Conservation (phyloP, 2,329 filamentous ascomycete genomes). For the Microascus cirrosus region DNA sequence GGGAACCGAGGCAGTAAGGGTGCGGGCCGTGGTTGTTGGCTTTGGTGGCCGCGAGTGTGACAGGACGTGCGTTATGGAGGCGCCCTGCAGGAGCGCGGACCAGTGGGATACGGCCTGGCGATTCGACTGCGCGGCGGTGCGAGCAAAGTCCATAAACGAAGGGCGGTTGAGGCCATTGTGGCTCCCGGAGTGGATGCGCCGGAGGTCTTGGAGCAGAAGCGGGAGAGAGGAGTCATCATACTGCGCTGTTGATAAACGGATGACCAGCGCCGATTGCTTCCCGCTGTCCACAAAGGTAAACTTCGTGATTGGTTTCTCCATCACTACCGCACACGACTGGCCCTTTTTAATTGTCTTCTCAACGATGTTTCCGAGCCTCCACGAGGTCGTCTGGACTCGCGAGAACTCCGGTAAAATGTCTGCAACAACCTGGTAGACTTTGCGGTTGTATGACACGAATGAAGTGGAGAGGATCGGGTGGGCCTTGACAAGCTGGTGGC, state of each 20-base stretch:
- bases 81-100: conserved; percentile 29
- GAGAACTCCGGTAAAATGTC: background rate
- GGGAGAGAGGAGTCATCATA: conserved; percentile 34
- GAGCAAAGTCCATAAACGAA: conserved; percentile 35
- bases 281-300: conserved; percentile 38
- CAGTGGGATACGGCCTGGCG: conserved; percentile 26
- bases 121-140: conserved; percentile 24
- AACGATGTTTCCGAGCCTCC: conserved; percentile 24
- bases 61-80: conserved; percentile 33
- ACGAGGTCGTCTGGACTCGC: conserved; percentile 24
- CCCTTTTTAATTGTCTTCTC: conserved; percentile 31
- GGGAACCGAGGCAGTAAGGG: conserved; percentile 25
- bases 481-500: conserved; percentile 27
- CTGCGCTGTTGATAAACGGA: conserved; percentile 37
- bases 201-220: conserved; percentile 35
- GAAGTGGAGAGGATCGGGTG: conserved; percentile 44
- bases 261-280: conserved; percentile 32
- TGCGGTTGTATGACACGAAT: conserved; percentile 34
- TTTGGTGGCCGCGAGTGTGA: conserved; percentile 27
- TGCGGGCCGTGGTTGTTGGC: conserved; percentile 25
- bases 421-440: conserved; percentile 33
- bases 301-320: conserved; percentile 32
- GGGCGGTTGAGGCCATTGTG: conserved; percentile 21
- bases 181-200: conserved; percentile 29
- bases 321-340: conserved; percentile 23